These are phyloP conservation scores for Penicillium daleae DNA, from an alignment of 495 filamentous ascomycete species.

Conservation along the genomic window DNA sequence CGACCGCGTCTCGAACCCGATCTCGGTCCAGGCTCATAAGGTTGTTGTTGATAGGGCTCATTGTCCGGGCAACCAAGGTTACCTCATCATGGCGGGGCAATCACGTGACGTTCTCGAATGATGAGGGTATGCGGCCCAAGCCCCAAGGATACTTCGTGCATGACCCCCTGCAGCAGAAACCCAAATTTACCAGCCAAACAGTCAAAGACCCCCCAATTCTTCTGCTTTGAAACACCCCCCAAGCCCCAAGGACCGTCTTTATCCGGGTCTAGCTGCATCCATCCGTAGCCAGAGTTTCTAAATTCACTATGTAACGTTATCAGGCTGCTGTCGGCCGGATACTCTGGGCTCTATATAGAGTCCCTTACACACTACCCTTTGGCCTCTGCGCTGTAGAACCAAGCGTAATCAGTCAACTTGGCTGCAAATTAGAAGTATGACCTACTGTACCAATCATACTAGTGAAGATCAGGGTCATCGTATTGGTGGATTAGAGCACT, in stretches of 20 bases:
- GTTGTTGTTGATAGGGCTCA: conserved; percentile 23
- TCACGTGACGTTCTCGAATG: too few species aligned
- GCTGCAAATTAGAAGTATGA: neutral
- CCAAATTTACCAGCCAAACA: neutral
- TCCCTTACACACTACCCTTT: neutral
- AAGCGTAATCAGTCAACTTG: neutral
- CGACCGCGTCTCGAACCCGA: neutral
- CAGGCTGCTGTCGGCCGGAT: conserved; percentile 1
- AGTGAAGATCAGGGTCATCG: neutral
- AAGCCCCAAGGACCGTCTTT: neutral
- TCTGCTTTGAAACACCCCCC: neutral
- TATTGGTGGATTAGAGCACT: neutral
- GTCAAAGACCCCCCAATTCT: neutral
- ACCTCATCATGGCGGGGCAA: conserved; percentile 15
- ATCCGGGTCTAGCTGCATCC: conserved; percentile 1
- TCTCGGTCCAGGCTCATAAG: too few species aligned
- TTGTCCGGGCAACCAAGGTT: conserved; percentile 31
- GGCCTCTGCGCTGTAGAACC: neutral
- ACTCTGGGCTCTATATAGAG: neutral
- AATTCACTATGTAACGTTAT: conserved; percentile 1
- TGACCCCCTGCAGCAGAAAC: too few species aligned
- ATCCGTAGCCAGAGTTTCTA: neutral
- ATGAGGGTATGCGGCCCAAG: too few species aligned
- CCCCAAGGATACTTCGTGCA: too few species aligned
- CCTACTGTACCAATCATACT: conserved; percentile 5